A percentile compares a stretch with the other conserved stretches of the same genome.
These are phyloP conservation scores for Mollisiaceae sp. DNA, from an alignment of 2,329 filamentous ascomycete species.

Conservation along the genomic window DNA sequence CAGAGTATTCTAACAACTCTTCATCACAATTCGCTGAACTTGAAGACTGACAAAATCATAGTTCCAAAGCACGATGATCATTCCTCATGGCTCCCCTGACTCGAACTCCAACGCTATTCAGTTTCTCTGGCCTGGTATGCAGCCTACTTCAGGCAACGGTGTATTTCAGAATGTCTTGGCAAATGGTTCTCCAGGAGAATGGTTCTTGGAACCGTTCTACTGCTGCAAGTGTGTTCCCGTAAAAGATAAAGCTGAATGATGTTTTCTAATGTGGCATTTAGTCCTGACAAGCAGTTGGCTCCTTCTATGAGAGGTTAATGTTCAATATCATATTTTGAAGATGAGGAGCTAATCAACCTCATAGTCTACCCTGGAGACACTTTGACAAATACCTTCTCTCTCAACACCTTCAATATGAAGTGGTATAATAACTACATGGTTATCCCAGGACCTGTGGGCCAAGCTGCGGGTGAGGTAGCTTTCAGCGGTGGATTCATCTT, in stretches of 20 bases:
- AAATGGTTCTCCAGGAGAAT: constrained; percentile 24
- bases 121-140: constrained; percentile 55
- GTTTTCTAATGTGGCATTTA: constrained; percentile 3
- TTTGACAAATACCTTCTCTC: constrained; percentile 26
- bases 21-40: not conserved
- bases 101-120: constrained; percentile 50
- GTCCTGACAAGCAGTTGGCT: constrained; percentile 20
- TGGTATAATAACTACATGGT: constrained; percentile 28
- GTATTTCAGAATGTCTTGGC: constrained; percentile 33
- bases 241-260: too few species aligned
- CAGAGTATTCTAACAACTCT: not conserved
- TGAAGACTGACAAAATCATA: not conserved
- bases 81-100: constrained; percentile 23
- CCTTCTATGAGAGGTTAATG: constrained; percentile 18
- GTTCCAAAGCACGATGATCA: constrained; percentile 32
- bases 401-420: constrained; percentile 21
- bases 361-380: constrained; percentile 29
- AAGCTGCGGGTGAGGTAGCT: constrained; percentile 2
- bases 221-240: constrained; percentile 26
- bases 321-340: not conserved
- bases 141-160: constrained; percentile 12
- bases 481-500: constrained; percentile 27
- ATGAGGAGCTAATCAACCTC: not conserved
- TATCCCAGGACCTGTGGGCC: constrained; percentile 14
- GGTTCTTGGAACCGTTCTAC: constrained; percentile 29